Conservation (phyloP, 2,329 filamentous ascomycete species). For the Hirsutella thompsonii region DNA sequence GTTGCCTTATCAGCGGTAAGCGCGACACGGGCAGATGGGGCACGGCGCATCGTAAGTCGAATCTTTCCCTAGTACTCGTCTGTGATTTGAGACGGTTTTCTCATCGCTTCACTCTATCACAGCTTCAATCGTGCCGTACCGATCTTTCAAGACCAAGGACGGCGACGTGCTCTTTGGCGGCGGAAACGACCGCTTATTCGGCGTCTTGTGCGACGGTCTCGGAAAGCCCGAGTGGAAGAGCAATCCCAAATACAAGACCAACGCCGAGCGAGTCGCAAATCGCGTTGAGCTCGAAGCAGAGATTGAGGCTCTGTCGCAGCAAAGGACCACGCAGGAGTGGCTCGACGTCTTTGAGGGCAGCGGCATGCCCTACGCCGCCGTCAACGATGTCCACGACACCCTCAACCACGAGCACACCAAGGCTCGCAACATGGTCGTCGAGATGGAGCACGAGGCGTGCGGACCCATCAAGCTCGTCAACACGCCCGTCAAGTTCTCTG, state of each 20-base stretch:
- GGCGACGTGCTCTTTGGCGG: slow-evolving; percentile 59
- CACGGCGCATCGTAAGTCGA: slow-evolving; percentile 73
- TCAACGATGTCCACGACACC: slow-evolving; percentile 83
- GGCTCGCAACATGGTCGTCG: slow-evolving; percentile 80
- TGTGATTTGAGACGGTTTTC: neutral
- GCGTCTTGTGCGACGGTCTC: slow-evolving; percentile 48
- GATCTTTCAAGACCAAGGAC: slow-evolving; percentile 64
- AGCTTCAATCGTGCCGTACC: slow-evolving; percentile 97
- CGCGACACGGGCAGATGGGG: slow-evolving; percentile 88
- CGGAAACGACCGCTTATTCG: slow-evolving; percentile 59
- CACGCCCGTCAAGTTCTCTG: slow-evolving; percentile 87
- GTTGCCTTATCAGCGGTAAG: slow-evolving; percentile 75
- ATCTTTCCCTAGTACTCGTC: neutral
- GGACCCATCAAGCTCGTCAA: slow-evolving; percentile 85
- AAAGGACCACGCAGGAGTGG: slow-evolving; percentile 81
- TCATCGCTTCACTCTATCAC: neutral
- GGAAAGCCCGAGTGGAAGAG: slow-evolving; percentile 46
- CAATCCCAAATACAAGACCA: slow-evolving; percentile 46
- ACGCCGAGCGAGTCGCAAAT: slow-evolving; percentile 53
- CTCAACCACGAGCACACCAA: slow-evolving; percentile 73
- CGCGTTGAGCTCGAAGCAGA: slow-evolving; percentile 63
- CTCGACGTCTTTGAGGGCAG: slow-evolving; percentile 74
- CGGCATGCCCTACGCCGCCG: slow-evolving; percentile 83
- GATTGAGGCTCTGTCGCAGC: slow-evolving; percentile 63
- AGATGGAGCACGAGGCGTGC: slow-evolving; percentile 72